Percentiles rank a stretch among this genome's conserved stretches.
Evolutionary conservation across 73 alveolate species (phyloP).

Genomic region (Tetrahymena malaccensis): DNA sequence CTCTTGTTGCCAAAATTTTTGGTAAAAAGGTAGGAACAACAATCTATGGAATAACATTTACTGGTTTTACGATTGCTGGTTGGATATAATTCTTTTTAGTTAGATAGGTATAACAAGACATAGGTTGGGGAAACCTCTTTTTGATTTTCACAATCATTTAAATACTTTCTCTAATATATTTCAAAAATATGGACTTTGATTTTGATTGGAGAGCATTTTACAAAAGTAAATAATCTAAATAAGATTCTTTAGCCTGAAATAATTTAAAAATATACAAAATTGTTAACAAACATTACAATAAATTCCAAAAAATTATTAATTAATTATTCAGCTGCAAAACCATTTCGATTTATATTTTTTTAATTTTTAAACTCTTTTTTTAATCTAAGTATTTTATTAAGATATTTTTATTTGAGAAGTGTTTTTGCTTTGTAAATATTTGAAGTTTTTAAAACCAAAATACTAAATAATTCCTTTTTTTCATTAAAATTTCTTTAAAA

Average conservation of each 20-base stretch:
- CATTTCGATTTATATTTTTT: too few relatives aligned
- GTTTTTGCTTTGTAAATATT: too few relatives aligned
- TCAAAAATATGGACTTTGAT: not conserved
- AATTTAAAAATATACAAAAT: too few relatives aligned
- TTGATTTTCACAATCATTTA: not conserved
- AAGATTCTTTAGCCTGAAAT: not conserved
- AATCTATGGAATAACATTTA: not conserved
- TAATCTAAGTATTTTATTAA: too few relatives aligned
- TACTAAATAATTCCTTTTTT: too few relatives aligned
- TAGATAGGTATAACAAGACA: not conserved
- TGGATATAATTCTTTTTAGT: not conserved
- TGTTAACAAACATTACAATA: too few relatives aligned
- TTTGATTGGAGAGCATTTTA: not conserved
- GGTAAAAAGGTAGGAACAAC: not conserved
- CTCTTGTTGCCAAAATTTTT: not conserved
- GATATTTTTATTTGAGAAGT: too few relatives aligned
- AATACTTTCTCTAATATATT: not conserved
- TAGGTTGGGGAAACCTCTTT: not conserved
- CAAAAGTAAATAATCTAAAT: not conserved
- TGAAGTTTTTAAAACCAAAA: too few relatives aligned
- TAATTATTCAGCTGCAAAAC: too few relatives aligned
- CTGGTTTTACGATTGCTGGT: not conserved
- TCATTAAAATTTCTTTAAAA: too few relatives aligned
- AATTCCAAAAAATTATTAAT: too few relatives aligned
- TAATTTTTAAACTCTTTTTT: too few relatives aligned